Evolutionary conservation across 495 filamentous ascomycete genomes (phyloP).

Genomic region (Zalerion maritima): DNA sequence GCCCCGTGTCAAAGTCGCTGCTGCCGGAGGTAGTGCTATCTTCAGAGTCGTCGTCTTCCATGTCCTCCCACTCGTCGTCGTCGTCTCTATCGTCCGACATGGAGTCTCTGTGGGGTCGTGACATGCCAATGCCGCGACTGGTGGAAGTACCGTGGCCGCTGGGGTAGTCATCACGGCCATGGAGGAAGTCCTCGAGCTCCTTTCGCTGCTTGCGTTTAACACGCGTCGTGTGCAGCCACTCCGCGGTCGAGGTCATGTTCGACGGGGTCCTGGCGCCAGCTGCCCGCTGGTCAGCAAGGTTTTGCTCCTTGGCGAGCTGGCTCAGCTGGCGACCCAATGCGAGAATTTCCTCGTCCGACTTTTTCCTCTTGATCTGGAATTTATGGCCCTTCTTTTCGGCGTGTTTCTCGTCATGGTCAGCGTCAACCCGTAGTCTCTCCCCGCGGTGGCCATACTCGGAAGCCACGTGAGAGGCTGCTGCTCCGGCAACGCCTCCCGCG

Average conservation of each 20-base stretch:
- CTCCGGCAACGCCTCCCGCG: constrained; percentile 4
- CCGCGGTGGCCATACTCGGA: constrained; percentile 7
- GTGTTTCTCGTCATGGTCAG: too few relatives aligned
- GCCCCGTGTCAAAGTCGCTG: too few relatives aligned
- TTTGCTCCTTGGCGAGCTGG: constrained; percentile 28
- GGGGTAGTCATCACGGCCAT: constrained; percentile 7
- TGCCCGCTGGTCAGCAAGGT: constrained; percentile 24
- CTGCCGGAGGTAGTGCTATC: constrained; percentile 16
- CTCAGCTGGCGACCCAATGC: constrained; percentile 30
- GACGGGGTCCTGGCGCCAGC: constrained; percentile 25
- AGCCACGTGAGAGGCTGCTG: constrained; percentile 1
- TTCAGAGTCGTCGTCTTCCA: constrained; percentile 13
- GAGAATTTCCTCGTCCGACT: constrained; percentile 36
- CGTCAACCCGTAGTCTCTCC: too few relatives aligned
- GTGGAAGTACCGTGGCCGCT: constrained; percentile 8
- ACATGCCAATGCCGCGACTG: constrained; percentile 22
- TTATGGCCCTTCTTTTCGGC: too few relatives aligned
- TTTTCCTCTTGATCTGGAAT: constrained; percentile 17
- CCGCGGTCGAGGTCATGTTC: constrained; percentile 21
- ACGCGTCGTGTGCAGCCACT: constrained; percentile 11
- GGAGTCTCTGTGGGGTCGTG: constrained; percentile 25
- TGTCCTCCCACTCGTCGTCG: constrained; percentile 26
- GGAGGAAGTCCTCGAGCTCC: neutral
- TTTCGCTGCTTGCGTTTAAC: neutral
- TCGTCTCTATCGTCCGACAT: constrained; percentile 25